Evolutionary conservation across 345 rosid species (phyloP), one percentile per base, ranked within the genome.

Genomic region (Aegle marmelos): DNA sequence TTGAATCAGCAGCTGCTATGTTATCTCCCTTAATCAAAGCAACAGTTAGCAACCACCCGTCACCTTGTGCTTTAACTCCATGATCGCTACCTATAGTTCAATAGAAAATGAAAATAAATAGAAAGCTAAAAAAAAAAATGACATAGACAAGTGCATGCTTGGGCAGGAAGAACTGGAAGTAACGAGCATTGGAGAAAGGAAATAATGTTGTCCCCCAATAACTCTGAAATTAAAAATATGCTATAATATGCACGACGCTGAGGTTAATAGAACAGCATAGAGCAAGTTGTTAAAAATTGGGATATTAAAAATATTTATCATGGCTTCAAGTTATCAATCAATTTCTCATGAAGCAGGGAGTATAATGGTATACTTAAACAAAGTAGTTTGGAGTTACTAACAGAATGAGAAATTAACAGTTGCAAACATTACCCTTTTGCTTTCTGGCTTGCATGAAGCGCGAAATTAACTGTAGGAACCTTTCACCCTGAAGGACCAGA

Each of bases 31-130:
- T 94, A 57, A 95, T 88, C 79, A 95, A 85, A 71, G 98, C 99
- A 91, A 89, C 90, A 59, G 99, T 95, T 73, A 93, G 90, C 77
- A 95, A 75, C 98, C 99, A 95, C 73, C 99, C 99, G 79, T 92
- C 95, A 37, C 99, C 99, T 86, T 87, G 98, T 39, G 99, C 98
- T 88, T 89, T 95, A 76, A 93, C 80, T 79, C 99, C 99, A 82
- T 93, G 98, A 89, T 95, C 99, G 73, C 91, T 89, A 39, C 95
- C 99, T 95, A 79, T 75, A 70, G 54, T 76, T 48, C 28, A 66
- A 78, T 13, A 74, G 62, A 78, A n/a, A 75, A 76, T 13, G 10
- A 72, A 36, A 76, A 4, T 66, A 62, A 9, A 33, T 24, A n/a
- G 61, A 36, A 68, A 6, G 53, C 50, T 7, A 48, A 31, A 16